Base-by-base conservation (phyloP, 257 asterid species). In the Ilex aquifolium region DNA sequence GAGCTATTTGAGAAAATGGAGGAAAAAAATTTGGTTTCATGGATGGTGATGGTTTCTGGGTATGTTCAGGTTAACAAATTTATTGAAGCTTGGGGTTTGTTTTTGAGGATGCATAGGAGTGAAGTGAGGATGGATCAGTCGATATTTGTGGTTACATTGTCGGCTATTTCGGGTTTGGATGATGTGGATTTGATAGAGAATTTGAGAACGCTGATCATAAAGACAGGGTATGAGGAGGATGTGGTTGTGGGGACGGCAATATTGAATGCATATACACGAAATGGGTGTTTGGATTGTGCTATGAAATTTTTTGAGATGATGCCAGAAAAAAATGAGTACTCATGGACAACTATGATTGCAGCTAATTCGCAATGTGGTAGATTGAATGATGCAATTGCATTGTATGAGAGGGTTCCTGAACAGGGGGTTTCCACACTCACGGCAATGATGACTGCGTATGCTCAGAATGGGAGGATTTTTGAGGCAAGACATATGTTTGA, bases 401-500 rank as follows among this genome's bases (percentile, higher is more conserved):
- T 71, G 51, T 71, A 65, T 32, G 44, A 54, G 21, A 44, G 56
- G 46, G 59, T 65, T 15, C 67, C 76, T 46, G 58, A 44, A 32
- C 21, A 21, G 16, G 57, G 44, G 10, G 44, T 17, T 44, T 62
- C 50, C 32, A 60, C 69, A 6, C 68, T 52, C 46, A 71, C 66
- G 3, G 76, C 76, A 64, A 71, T 71, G 76, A 30, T 71, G 61
- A 54, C 60, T 65, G 71, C 71, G 15, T 71, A 44, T 71, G 71
- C 67, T 46, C 63, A 65, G 58, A 59, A 57, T 16, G 71, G 76
- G 40, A 64, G 67, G 32, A 59, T 71, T 55, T 8, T 52, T 31
- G 71, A 71, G 44, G 71, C 67, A 15, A 65, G 60, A 7, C 39
- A 9, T n/a, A 42, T 71, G n/a, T 71, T 71, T 71, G 61, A 60